These are phyloP conservation scores for sunflower (Helianthus annuus) DNA, from an alignment of 129 eudicot genomes.

Conservation along the genomic window DNA sequence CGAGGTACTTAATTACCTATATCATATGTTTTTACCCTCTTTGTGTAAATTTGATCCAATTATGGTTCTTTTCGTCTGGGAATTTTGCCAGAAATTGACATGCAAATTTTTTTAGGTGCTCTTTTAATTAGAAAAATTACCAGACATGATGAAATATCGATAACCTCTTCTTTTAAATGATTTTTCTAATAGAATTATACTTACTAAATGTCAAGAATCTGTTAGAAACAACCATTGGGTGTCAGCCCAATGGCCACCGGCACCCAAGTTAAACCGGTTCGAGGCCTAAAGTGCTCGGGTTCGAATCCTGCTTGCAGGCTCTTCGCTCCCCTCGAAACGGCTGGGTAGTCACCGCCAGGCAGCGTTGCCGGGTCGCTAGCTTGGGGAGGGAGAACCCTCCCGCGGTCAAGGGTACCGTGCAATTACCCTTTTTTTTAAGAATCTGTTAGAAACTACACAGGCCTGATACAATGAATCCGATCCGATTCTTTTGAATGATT, in stretches of 20 bases:
- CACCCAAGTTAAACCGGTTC: too few relatives aligned
- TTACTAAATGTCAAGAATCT: background rate
- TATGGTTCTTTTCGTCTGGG: background rate
- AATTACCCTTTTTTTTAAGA: too few relatives aligned
- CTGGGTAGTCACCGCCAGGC: too few relatives aligned
- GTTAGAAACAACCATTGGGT: too few relatives aligned
- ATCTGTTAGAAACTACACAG: background rate
- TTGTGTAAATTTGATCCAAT: slow-evolving; percentile 7
- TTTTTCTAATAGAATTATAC: background rate
- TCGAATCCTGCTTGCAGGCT: too few relatives aligned
- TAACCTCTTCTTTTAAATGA: background rate
- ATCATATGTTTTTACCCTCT: background rate
- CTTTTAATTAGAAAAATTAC: slow-evolving; percentile 10
- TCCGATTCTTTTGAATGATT: background rate
- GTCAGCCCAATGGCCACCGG: too few relatives aligned
- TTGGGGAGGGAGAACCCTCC: too few relatives aligned
- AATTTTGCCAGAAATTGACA: background rate
- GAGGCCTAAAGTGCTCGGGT: too few relatives aligned
- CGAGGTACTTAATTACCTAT: slow-evolving; percentile 60
- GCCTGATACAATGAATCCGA: background rate
- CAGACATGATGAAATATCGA: slow-evolving; percentile 1
- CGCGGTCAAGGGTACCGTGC: too few relatives aligned
- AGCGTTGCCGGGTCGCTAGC: too few relatives aligned
- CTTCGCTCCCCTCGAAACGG: too few relatives aligned
- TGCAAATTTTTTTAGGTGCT: background rate